Base-by-base conservation (phyloP, 805 yeast species). In the Ogataea neopini region DNA sequence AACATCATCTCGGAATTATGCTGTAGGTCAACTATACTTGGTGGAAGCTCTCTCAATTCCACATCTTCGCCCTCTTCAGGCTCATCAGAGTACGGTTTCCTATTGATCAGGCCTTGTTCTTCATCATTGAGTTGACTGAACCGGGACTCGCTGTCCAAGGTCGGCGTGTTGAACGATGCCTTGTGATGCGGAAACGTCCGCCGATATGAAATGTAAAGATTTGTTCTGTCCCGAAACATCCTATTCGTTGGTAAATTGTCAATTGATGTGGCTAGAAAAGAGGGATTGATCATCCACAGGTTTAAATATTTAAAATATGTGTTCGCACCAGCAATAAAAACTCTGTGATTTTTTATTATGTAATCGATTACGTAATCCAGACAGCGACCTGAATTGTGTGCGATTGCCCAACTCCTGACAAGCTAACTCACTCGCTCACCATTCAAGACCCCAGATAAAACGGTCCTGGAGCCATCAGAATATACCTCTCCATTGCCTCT, bases 401-500 rank as follows among this genome's bases (percentile, higher is more conserved):
- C n/a, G n/a, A n/a, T n/a, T n/a, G n/a, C n/a, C n/a, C n/a, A n/a
- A n/a, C n/a, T n/a, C n/a, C n/a, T n/a, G n/a, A n/a, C n/a, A n/a
- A n/a, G n/a, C n/a, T 25, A 7, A 25, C 28, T 25, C 28, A 25
- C 28, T 30, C 34, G 34, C 34, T 30, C 34, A 15, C n/a, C 15
- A 6, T 30, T 30, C 40, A 25, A 14, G 42, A 25, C 6, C 67
- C 67, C 43, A 61, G 62, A 47, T 68, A 66, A 56, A 66, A 69
- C 3, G 68, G 66, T 1, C 70, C 97, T 1, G 99, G 99, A 6
- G 95, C 97, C 84, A 92, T 90, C 51, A 92, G 67, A 46, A 94
- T 87, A 58, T 94, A 94, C 36, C 96, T 70, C 60, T 92, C 98
- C 99, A 94, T 94, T 1, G 99, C 98, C 62, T 92, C 98, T 54